These are phyloP conservation scores for Turnera subulata DNA, from an alignment of 345 rosid species.

Conservation along the genomic window DNA sequence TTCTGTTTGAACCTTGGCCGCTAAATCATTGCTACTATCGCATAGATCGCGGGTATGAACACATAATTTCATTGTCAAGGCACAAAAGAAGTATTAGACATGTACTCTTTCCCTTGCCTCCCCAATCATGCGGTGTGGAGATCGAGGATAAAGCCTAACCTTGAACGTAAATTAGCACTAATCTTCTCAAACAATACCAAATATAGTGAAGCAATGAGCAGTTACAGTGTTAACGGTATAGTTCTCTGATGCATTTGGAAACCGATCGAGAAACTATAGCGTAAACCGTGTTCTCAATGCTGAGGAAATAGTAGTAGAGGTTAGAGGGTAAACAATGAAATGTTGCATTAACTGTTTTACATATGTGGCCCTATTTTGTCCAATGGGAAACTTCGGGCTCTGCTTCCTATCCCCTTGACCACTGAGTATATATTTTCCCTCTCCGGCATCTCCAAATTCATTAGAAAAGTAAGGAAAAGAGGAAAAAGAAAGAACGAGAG, in stretches of 20 bases:
- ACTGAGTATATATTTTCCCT: background rate
- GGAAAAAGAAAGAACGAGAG: background rate
- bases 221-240: too few relatives aligned
- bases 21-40: too few relatives aligned
- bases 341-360: constrained; percentile 3
- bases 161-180: too few relatives aligned
- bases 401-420: constrained; percentile 13
- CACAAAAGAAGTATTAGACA: too few relatives aligned
- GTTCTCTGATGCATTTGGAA: background rate
- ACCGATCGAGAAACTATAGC: background rate
- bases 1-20: too few relatives aligned
- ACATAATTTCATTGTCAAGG: too few relatives aligned
- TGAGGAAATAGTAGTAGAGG: background rate
- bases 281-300: constrained; percentile 9
- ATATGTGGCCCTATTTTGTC: constrained; percentile 11
- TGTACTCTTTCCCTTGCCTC: too few relatives aligned
- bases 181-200: too few relatives aligned
- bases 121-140: too few relatives aligned
- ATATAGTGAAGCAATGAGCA: too few relatives aligned
- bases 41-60: too few relatives aligned
- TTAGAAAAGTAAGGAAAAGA: background rate
- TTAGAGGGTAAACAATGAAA: constrained; percentile 1
- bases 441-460: background rate
- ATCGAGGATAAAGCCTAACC: too few relatives aligned
- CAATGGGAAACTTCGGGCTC: constrained; percentile 11